Base-by-base conservation (phyloP, 2,329 filamentous ascomycete species). In the Aspergillus pseudoterreus region DNA sequence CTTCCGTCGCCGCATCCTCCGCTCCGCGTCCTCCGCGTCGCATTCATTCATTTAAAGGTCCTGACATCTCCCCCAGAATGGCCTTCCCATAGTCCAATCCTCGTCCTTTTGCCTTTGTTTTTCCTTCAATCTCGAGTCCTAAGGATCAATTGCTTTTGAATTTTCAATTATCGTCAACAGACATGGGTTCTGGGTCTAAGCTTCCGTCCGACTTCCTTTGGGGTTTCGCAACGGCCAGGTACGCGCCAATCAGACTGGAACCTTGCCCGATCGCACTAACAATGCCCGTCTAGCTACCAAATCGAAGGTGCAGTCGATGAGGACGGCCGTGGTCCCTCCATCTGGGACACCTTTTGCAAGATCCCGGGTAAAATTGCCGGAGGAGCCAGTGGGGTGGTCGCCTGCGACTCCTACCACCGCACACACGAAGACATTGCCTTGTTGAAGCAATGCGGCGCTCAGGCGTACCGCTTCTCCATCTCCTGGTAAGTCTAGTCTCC, bases 331-430 rank as follows among this genome's bases (percentile, higher is more conserved):
- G 87, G 82, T 19, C 85, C 88, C 49, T 90, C 87, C 55, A 94
- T 95, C 70, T 95, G 90, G 90, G 90, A 95, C 73, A 86, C 82
- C n/a, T 95, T 95, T 75, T 92, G 87, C 73, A 82, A 82, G 56
- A 86, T 83, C 49, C 84, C 87, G 6, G 88, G 88, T 63, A 95
- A 94, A 74, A 91, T 94, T 63, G 88, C 89, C 50, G 87, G 89
- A 63, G 86, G 83, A 52, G 84, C 80, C 60, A 86, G 84, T 41
- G 90, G 90, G 47, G 85, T 83, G 47, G 81, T 88, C 41, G 90
- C 90, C 35, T 95, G 90, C 74, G 89, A 95, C 75, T 92, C 88
- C 24, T 95, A 95, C 78, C 85, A 92, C 73, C 84, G 86, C 48
- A 89, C 85, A 46, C 78, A 77, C 36, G 83, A 90, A 65, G 90